Conservation (phyloP, 352 stramenopile species). For the Phytophthora citrophthora region DNA sequence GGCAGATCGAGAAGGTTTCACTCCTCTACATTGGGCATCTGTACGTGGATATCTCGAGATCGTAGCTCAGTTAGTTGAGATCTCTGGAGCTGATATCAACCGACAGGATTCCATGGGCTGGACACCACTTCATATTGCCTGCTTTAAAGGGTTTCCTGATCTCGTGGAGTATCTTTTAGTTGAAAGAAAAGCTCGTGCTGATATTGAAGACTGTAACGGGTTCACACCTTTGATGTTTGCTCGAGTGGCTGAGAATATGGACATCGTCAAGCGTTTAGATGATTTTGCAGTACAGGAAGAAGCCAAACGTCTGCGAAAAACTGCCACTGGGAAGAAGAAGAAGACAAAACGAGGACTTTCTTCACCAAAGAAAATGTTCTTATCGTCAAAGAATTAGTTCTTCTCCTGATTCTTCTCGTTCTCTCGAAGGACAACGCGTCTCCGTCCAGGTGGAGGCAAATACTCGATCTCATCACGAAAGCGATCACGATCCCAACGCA, state of each 20-base stretch:
- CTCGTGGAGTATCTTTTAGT: constrained; percentile 77
- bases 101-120: constrained; percentile 68
- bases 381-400: constrained; percentile 48
- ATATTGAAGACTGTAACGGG: constrained; percentile 70
- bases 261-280: constrained; percentile 67
- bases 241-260: constrained; percentile 68
- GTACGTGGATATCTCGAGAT: constrained; percentile 79
- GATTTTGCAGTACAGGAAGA: constrained; percentile 46
- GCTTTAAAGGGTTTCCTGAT: constrained; percentile 74
- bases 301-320: constrained; percentile 32
- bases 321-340: constrained; percentile 19
- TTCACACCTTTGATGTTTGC: constrained; percentile 77
- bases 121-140: constrained; percentile 75
- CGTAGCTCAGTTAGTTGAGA: constrained; percentile 69
- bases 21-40: constrained; percentile 67
- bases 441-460: constrained; percentile 31
- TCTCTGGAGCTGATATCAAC: constrained; percentile 60
- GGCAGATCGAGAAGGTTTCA: constrained; percentile 63
- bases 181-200: constrained; percentile 43
- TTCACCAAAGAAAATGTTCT: constrained; percentile 61
- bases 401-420: constrained; percentile 6
- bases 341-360: constrained; percentile 23
- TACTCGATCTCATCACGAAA: constrained; percentile 60
- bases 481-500: constrained; percentile 58
- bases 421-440: constrained; percentile 40